Evolutionary conservation across 2,329 filamentous ascomycete genomes (phyloP).

Genomic region (Verticillium klebahnii): DNA sequence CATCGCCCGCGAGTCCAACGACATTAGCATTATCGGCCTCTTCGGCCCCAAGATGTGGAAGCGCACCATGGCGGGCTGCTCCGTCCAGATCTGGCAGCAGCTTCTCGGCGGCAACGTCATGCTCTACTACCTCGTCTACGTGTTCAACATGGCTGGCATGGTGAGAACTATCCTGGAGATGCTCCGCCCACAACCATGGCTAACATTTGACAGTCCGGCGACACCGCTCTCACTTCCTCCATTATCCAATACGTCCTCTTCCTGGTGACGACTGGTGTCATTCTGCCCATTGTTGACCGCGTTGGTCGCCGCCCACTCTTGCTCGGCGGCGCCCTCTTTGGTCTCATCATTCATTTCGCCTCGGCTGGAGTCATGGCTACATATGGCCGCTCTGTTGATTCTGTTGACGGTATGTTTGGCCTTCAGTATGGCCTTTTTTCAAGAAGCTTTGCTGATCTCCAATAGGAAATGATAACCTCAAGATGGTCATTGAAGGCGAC

Average conservation of each 20-base stretch:
- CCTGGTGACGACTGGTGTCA: constrained; percentile 44
- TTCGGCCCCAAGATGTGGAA: constrained; percentile 44
- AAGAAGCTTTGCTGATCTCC: constrained; percentile 13
- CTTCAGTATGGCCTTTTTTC: constrained; percentile 6
- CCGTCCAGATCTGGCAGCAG: constrained; percentile 53
- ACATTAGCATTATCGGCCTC: constrained; percentile 35
- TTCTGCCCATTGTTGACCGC: constrained; percentile 45
- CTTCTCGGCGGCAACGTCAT: constrained; percentile 53
- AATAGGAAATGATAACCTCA: constrained; percentile 36
- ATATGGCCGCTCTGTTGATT: constrained; percentile 37
- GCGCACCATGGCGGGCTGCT: constrained; percentile 45
- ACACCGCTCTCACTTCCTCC: constrained; percentile 38
- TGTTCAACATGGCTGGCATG: constrained; percentile 57
- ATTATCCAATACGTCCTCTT: constrained; percentile 54
- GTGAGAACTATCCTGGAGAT: background rate
- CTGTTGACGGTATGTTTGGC: constrained; percentile 25
- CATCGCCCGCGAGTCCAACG: constrained; percentile 29
- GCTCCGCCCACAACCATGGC: background rate
- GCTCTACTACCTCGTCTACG: constrained; percentile 58
- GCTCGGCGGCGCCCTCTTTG: constrained; percentile 38
- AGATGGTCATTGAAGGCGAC: constrained; percentile 38
- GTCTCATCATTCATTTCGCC: constrained; percentile 41
- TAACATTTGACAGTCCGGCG: constrained; percentile 14
- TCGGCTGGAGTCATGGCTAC: constrained; percentile 45
- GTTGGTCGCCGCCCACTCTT: constrained; percentile 43